Conservation (phyloP, 139 green algal genomes). For the Chlamydomonas schloesseri region DNA sequence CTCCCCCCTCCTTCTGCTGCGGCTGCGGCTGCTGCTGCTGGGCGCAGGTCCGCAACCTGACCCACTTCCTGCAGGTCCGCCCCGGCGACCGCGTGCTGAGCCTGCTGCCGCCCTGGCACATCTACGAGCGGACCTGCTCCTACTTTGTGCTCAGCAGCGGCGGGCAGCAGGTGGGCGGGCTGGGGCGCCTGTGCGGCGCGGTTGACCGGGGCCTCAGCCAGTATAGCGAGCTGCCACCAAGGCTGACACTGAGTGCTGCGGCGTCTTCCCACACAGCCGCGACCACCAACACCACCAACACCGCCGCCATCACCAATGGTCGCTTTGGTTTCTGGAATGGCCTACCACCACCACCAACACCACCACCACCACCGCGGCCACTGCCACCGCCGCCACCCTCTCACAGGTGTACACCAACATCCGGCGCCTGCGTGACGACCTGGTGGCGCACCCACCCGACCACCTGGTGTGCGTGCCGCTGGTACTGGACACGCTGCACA, state of each 20-base stretch:
- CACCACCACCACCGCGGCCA: no score
- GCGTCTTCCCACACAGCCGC: no score
- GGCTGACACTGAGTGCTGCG: no score
- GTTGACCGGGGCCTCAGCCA: no score
- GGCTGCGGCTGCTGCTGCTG: no score
- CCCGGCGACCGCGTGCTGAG: constrained; percentile 74
- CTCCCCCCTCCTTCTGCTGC: no score
- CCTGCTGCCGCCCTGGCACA: constrained; percentile 96
- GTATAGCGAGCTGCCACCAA: no score
- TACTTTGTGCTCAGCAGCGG: constrained; percentile 78
- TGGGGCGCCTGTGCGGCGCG: background rate
- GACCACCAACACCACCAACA: no score
- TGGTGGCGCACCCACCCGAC: constrained; percentile 75
- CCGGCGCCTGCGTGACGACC: constrained; percentile 85
- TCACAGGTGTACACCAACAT: constrained; percentile 89
- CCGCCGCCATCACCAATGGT: no score
- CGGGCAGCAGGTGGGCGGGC: constrained; percentile 43
- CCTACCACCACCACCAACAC: no score
- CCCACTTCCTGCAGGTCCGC: constrained; percentile 67
- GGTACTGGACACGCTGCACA: constrained; percentile 92
- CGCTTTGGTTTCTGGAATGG: no score
- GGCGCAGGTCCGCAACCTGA: constrained; percentile 59
- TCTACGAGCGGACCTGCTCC: constrained; percentile 85
- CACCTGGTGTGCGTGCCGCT: constrained; percentile 95
- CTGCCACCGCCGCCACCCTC: no score